Percentiles rank a stretch among this genome's conserved stretches.
These are phyloP conservation scores for Tetrapisispora fleetii DNA, from an alignment of 805 yeast genomes.

Conservation along the genomic window DNA sequence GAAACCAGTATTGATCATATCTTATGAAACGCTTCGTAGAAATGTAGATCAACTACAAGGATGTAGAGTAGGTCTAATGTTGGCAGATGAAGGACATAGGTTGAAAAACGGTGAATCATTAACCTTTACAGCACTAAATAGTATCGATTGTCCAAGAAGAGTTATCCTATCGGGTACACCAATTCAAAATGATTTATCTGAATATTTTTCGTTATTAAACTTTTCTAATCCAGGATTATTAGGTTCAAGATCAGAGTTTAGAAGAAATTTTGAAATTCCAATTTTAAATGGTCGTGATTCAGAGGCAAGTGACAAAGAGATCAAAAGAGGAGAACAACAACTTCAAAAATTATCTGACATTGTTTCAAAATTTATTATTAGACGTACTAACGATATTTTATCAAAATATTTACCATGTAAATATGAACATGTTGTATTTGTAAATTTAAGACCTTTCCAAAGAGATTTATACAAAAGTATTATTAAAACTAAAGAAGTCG, in stretches of 20 bases:
- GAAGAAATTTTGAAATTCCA: constrained; percentile 71
- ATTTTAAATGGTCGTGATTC: constrained; percentile 86
- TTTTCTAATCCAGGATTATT: constrained; percentile 92
- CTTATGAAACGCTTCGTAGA: constrained; percentile 86
- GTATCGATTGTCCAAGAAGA: constrained; percentile 77
- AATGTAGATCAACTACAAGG: constrained; percentile 67
- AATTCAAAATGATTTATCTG: constrained; percentile 89
- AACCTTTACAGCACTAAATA: constrained; percentile 77
- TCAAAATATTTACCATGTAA: constrained; percentile 92
- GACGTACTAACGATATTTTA: constrained; percentile 90
- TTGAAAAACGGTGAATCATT: constrained; percentile 83
- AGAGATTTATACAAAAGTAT: constrained; percentile 58
- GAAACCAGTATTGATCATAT: constrained; percentile 85
- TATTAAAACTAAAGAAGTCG: constrained; percentile 69
- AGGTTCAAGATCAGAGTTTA: constrained; percentile 75
- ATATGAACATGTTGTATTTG: constrained; percentile 94
- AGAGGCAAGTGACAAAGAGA: constrained; percentile 72
- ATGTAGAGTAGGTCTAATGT: constrained; percentile 73
- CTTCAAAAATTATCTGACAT: constrained; percentile 58
- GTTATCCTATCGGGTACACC: constrained; percentile 96
- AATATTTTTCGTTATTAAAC: constrained; percentile 79
- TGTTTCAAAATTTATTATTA: constrained; percentile 82
- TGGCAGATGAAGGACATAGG: constrained; percentile 83
- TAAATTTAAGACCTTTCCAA: constrained; percentile 74
- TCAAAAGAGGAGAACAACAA: constrained; percentile 56